These are phyloP conservation scores for Monoraphidium neglectum DNA, from an alignment of 139 green algal species.

Conservation along the genomic window DNA sequence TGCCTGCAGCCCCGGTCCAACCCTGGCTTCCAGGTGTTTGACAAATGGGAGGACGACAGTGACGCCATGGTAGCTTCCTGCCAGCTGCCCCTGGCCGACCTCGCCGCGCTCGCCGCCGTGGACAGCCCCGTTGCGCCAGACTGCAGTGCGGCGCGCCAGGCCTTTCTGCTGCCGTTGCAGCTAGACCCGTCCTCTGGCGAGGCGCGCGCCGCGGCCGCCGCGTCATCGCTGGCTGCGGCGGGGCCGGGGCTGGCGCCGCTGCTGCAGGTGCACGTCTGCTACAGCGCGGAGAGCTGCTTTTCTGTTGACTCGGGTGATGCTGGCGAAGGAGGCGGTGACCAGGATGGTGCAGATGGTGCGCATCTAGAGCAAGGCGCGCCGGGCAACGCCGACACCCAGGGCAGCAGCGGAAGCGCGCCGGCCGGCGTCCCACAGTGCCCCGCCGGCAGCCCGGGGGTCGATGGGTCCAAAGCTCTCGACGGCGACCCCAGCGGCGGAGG, in stretches of 20 bases:
- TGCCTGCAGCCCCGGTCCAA: too few relatives aligned
- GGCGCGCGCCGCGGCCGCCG: too few relatives aligned
- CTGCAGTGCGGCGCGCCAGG: not conserved
- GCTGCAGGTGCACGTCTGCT: conserved; percentile 23
- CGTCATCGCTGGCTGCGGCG: too few relatives aligned
- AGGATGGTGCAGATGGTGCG: not conserved
- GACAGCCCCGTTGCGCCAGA: not conserved
- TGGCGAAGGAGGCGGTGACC: not conserved
- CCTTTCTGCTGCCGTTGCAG: conserved; percentile 15
- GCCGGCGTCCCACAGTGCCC: too few relatives aligned
- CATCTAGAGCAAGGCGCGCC: not conserved
- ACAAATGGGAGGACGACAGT: conserved; percentile 30
- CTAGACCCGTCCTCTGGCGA: not conserved
- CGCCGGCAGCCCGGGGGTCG: too few relatives aligned
- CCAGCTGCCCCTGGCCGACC: conserved; percentile 1
- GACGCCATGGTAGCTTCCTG: conserved; percentile 14
- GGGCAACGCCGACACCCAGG: too few relatives aligned
- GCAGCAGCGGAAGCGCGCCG: too few relatives aligned
- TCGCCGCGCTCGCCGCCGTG: conserved; percentile 2
- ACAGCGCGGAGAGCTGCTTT: conserved; percentile 8
- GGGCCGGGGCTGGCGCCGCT: conserved; percentile 3
- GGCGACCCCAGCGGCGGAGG: too few relatives aligned
- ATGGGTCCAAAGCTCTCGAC: too few relatives aligned
- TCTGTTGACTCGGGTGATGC: not conserved
- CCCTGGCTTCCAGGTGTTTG: not conserved